These are phyloP conservation scores for Ustilago shanxiensis DNA, from an alignment of 1,284 basidiomycete species.

Conservation along the genomic window DNA sequence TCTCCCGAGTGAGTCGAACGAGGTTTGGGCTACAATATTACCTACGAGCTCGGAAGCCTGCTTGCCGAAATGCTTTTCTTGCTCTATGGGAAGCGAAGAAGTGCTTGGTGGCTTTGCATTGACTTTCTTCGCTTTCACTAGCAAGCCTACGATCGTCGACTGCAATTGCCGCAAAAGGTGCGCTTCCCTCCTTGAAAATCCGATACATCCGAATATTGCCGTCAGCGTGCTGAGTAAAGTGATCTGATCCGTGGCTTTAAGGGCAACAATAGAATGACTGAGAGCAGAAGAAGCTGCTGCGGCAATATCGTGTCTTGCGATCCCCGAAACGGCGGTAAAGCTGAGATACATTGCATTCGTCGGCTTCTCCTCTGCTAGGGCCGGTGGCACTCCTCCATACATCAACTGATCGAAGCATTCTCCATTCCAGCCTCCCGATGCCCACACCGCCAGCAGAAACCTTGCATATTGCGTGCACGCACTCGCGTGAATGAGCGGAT, in stretches of 20 bases:
- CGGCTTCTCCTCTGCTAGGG: conserved; percentile 58
- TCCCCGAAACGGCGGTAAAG: conserved; percentile 54
- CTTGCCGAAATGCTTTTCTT: conserved; percentile 31
- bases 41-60: conserved; percentile 35
- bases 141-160: conserved; percentile 50
- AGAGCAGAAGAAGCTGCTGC: conserved; percentile 56
- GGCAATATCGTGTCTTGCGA: conserved; percentile 64
- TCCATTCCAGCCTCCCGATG: conserved; percentile 66
- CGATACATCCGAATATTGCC: conserved; percentile 62
- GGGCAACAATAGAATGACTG: conserved; percentile 59
- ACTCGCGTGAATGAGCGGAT: conserved; percentile 64
- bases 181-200: conserved; percentile 60
- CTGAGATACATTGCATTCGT: conserved; percentile 48
- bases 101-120: conserved; percentile 24
- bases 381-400: conserved; percentile 66
- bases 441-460: conserved; percentile 67
- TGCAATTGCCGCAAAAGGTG: conserved; percentile 63
- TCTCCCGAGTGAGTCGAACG: conserved; percentile 33
- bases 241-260: conserved; percentile 65
- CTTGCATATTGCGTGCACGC: conserved; percentile 65
- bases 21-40: conserved; percentile 49
- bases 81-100: conserved; percentile 33
- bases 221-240: conserved; percentile 57
- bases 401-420: conserved; percentile 69
- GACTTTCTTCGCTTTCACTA: conserved; percentile 44